A percentile compares a stretch with the other conserved stretches of the same genome.
These are phyloP conservation scores for Tuber calosporum DNA, from an alignment of 495 filamentous ascomycete genomes.

Conservation along the genomic window DNA sequence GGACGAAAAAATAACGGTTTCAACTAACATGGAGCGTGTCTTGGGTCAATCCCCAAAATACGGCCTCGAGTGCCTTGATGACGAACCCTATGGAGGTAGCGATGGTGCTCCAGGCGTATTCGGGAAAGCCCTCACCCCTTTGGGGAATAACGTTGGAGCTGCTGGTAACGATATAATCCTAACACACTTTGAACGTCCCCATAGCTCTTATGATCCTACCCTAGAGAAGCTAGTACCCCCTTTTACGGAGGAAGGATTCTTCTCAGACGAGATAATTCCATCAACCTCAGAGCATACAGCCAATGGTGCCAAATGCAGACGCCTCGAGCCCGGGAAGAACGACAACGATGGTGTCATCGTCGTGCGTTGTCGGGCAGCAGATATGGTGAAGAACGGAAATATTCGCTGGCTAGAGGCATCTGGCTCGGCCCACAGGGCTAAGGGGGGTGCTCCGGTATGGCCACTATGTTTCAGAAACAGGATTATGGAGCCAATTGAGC, in stretches of 20 bases:
- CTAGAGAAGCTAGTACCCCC: neutral
- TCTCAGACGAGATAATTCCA: neutral
- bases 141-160: neutral
- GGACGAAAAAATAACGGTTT: neutral
- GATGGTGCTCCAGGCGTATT: neutral
- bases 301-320: neutral
- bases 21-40: neutral
- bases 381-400: neutral
- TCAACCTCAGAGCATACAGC: neutral
- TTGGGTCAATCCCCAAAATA: neutral
- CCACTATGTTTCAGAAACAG: neutral
- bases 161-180: neutral
- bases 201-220: neutral
- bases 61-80: neutral
- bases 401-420: neutral
- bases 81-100: neutral
- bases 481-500: slow-evolving; percentile 44
- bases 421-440: neutral
- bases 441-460: neutral
- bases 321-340: neutral
- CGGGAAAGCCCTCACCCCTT: neutral
- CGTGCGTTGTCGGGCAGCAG: neutral
- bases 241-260: neutral
- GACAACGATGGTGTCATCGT: neutral
- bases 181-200: neutral